Evolutionary conservation across 2,329 filamentous ascomycete genomes (phyloP), one percentile per base, ranked within the genome.

Genomic region (Westerdykella aurantiaca): DNA sequence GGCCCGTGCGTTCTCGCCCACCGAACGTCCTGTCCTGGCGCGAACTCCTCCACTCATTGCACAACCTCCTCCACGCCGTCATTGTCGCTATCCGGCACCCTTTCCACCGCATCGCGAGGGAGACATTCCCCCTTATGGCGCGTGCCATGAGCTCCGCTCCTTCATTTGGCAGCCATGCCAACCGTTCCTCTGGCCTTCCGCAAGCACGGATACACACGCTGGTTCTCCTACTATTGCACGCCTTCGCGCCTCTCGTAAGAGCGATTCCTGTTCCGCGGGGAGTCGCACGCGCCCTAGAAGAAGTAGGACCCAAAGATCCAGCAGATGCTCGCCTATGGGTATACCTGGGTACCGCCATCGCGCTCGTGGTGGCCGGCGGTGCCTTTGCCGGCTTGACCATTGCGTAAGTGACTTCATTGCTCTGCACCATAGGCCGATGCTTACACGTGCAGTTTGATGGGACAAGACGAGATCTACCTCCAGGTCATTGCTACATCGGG

Each of bases 381-480:
- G 88, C 88, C 33, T 98, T 98, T 71, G 93, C 93, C 9, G 93
- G 93, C 29, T 72, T 98, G 68, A 98, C 93, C 14, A 89, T 93
- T 63, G 87, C 87, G 78, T 85, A 72, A 65, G 81, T 75, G 25
- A n/a, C 41, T 39, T 17, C 34, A 25, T 29, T 10, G 29, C 23
- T 23, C 38, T 31, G 41, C 42, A 43, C 16, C 11, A 21, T 34
- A 37, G 11, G 7, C 18, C 46, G 12, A 18, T 6, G 29, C 58
- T 72, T 63, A 58, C 47, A 71, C 13, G 1, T 12, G 64, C 69
- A 56, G 69, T 9, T 53, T 83, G 56, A 84, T 84, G 81, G 81
- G 81, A 44, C 81, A 84, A 72, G 93, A 98, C 72, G 90, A 94
- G 68, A 94, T 97, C 59, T 96, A 98, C 68, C 79, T 98, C 13